A percentile compares a stretch with the other conserved stretches of the same genome.
Conservation (phyloP, 1,284 basidiomycete genomes). For the Cutaneotrichosporon sp. region DNA sequence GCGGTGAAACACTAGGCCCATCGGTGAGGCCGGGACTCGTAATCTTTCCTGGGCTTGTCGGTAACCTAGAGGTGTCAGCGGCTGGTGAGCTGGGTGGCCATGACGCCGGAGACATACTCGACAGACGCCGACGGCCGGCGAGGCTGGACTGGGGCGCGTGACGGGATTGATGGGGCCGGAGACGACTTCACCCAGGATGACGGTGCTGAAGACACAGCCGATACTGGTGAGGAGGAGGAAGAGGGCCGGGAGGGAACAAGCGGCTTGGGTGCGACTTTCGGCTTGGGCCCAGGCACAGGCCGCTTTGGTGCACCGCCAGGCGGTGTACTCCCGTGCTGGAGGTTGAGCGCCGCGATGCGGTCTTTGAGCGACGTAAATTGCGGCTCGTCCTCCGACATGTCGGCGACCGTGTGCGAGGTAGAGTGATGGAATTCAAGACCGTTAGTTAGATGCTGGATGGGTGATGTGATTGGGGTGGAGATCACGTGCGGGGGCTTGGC, state of each 20-base stretch:
- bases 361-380: constrained; percentile 17
- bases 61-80: no score
- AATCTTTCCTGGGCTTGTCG: neutral
- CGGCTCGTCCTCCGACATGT: constrained; percentile 12
- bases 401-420: no score
- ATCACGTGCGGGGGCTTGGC: no score
- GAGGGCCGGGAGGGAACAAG: neutral
- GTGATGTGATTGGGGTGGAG: no score
- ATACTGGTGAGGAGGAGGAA: neutral
- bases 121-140: neutral
- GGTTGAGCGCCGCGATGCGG: constrained; percentile 17
- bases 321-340: neutral
- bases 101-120: no score
- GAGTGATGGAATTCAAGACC: no score
- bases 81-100: no score
- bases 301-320: neutral
- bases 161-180: neutral
- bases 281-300: neutral
- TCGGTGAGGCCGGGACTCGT: neutral
- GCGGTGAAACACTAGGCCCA: no score
- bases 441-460: no score
- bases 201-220: neutral
- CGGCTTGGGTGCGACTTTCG: neutral
- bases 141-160: neutral
- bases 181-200: neutral